Conservation (phyloP, 768 basidiomycete genomes). For the Hortiboletus campestris region DNA sequence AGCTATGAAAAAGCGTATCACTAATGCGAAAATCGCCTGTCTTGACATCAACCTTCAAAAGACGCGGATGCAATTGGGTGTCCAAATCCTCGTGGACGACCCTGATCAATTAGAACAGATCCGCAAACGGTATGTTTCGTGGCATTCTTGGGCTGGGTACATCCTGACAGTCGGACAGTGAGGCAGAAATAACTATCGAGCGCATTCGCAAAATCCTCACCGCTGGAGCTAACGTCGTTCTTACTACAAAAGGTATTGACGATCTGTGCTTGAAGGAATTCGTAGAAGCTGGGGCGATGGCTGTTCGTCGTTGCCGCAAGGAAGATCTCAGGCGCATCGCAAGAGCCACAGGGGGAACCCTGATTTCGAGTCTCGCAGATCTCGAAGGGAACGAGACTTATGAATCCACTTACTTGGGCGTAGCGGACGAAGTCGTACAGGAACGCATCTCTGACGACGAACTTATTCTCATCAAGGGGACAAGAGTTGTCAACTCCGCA, state of each 20-base stretch:
- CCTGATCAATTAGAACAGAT: slow-evolving; percentile 97
- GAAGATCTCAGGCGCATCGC: slow-evolving; percentile 97
- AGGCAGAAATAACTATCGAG: slow-evolving; percentile 94
- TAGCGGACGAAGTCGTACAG: slow-evolving; percentile 93
- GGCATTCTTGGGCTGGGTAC: neutral
- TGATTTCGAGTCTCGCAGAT: slow-evolving; percentile 91
- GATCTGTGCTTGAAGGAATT: slow-evolving; percentile 98
- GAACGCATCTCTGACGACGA: slow-evolving; percentile 99
- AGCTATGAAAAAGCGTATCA: slow-evolving; percentile 98
- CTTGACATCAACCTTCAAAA: slow-evolving; percentile 98
- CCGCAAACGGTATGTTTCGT: slow-evolving; percentile 68
- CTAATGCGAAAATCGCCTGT: slow-evolving; percentile 95
- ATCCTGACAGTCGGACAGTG: slow-evolving; percentile 49
- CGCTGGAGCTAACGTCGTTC: slow-evolving; percentile 92
- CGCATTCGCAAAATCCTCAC: slow-evolving; percentile 94
- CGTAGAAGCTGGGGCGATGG: slow-evolving; percentile 98
- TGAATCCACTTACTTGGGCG: slow-evolving; percentile 86
- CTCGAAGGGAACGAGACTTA: slow-evolving; percentile 98
- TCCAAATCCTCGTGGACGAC: slow-evolving; percentile 96
- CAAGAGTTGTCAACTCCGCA: slow-evolving; percentile 90
- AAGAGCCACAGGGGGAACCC: slow-evolving; percentile 92
- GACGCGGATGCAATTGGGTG: slow-evolving; percentile 94
- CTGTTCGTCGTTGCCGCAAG: slow-evolving; percentile 94
- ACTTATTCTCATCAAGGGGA: slow-evolving; percentile 95
- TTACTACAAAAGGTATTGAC: slow-evolving; percentile 98